Evolutionary conservation across 179 eudicot species (phyloP).

Genomic region (Gypsophila paniculata): DNA sequence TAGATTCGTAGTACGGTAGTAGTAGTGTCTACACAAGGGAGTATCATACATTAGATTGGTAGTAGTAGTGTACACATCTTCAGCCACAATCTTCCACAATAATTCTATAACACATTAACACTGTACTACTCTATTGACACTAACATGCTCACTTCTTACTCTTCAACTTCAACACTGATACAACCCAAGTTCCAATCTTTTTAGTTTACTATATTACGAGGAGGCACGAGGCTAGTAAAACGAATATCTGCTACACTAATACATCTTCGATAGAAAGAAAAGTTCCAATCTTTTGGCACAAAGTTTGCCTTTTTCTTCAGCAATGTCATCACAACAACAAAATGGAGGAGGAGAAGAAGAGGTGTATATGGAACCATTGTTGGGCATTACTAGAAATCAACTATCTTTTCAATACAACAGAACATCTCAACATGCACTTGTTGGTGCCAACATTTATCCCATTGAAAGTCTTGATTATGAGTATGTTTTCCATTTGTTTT

Average conservation of each 20-base stretch:
- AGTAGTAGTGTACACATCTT: too few relatives aligned
- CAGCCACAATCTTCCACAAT: too few relatives aligned
- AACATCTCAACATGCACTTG: constrained; percentile 70
- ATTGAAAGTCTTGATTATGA: constrained; percentile 74
- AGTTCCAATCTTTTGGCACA: background rate
- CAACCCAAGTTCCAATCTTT: constrained; percentile 5
- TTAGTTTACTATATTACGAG: too few relatives aligned
- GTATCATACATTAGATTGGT: too few relatives aligned
- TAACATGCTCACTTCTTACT: background rate
- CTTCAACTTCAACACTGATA: background rate
- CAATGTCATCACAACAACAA: constrained; percentile 21
- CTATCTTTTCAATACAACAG: constrained; percentile 29
- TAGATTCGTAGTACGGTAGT: too few relatives aligned
- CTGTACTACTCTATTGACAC: background rate
- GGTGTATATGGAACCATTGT: constrained; percentile 11
- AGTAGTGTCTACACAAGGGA: too few relatives aligned
- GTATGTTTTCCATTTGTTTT: constrained; percentile 22
- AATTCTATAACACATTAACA: too few relatives aligned
- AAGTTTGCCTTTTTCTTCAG: background rate
- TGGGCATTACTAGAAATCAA: constrained; percentile 2
- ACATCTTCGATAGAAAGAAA: too few relatives aligned
- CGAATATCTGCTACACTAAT: too few relatives aligned
- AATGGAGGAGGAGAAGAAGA: constrained; percentile 35
- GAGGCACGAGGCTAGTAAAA: too few relatives aligned
- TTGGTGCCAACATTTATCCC: constrained; percentile 62